Conservation (phyloP, 2,329 filamentous ascomycete genomes). For the Sporothrix brasiliensis region DNA sequence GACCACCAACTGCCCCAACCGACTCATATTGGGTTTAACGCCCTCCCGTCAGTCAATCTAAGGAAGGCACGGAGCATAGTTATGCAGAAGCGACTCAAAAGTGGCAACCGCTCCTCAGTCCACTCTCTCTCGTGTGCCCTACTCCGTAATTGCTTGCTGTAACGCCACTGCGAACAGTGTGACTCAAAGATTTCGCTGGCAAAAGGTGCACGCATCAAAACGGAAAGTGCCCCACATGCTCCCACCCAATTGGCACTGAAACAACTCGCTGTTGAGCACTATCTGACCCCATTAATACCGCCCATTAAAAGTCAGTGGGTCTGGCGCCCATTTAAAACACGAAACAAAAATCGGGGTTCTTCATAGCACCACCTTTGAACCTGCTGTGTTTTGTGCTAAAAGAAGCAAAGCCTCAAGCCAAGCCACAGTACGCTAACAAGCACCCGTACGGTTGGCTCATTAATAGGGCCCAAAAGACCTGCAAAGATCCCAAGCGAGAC, state of each 20-base stretch:
- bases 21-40: not conserved
- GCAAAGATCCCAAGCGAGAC: not conserved
- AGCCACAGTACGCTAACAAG: not conserved
- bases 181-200: slow-evolving; percentile 25
- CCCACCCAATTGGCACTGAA: not conserved
- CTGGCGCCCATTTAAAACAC: slow-evolving; percentile 6
- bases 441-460: not conserved
- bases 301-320: not conserved
- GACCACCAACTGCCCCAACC: not conserved
- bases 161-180: slow-evolving; percentile 17
- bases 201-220: slow-evolving; percentile 20
- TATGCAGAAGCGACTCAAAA: not conserved
- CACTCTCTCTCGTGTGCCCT: not conserved
- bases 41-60: not conserved
- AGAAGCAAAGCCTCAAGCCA: not conserved
- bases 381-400: not conserved
- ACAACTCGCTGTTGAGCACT: not conserved
- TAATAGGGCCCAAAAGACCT: not conserved
- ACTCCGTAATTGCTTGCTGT: no score
- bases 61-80: not conserved
- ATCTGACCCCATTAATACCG: not conserved
- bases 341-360: slow-evolving; percentile 9
- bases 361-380: not conserved
- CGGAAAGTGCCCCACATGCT: slow-evolving; percentile 17
- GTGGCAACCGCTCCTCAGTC: not conserved